phyloP scores from a whole-genome alignment of 805 yeast species.

The Priceomyces carsonii region DNA sequence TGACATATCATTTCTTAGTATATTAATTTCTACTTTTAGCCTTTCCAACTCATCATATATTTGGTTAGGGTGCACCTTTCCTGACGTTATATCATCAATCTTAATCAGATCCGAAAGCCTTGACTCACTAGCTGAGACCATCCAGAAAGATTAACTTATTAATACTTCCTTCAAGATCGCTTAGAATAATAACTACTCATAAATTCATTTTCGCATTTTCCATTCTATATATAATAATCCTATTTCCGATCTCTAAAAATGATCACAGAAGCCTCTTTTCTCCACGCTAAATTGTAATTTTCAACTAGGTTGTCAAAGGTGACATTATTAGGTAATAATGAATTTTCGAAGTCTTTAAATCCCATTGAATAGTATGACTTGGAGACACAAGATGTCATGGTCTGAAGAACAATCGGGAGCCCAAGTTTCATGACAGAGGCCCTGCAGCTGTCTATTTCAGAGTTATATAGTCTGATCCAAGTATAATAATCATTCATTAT shows the following conservation, averaged over 20 bases:
- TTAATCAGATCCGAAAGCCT: constrained; percentile 35
- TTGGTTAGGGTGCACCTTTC: constrained; percentile 37
- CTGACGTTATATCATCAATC: constrained; percentile 46
- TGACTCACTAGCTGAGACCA: constrained; percentile 6
- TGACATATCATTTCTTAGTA: constrained; percentile 43
- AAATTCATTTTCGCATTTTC: neutral
- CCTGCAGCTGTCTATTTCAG: constrained; percentile 30
- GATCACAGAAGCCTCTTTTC: constrained; percentile 22
- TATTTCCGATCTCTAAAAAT: constrained; percentile 23
- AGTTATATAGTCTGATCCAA: constrained; percentile 31
- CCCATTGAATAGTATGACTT: constrained; percentile 41
- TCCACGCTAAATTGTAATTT: constrained; percentile 31
- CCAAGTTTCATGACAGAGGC: constrained; percentile 48
- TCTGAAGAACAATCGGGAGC: constrained; percentile 23
- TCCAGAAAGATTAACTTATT: neutral
- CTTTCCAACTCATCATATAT: constrained; percentile 47
- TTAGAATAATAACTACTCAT: neutral
- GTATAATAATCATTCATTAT: constrained; percentile 26
- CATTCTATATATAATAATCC: constrained; percentile 4
- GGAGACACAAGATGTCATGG: constrained; percentile 30
- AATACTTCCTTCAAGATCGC: neutral
- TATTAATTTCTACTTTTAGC: constrained; percentile 41
- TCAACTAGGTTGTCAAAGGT: constrained; percentile 18
- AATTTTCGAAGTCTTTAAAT: constrained; percentile 21
- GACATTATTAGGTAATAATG: constrained; percentile 27